Base-by-base conservation (phyloP, 331 rosid species). In the Malus hybrid region DNA sequence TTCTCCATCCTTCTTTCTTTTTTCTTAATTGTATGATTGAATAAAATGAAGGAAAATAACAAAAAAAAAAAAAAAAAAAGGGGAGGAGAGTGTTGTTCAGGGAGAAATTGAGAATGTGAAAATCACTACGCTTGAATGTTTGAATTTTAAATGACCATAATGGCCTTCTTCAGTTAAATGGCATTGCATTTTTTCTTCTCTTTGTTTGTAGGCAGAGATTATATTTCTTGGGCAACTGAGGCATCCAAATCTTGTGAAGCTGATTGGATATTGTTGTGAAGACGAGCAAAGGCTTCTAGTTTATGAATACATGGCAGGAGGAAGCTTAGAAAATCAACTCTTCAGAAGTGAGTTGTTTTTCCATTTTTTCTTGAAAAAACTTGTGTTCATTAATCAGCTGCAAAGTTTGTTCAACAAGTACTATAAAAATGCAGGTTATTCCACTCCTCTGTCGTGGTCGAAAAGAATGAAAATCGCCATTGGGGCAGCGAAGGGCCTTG, bases 191-290 rank as follows among this genome's bases (percentile, higher is more conserved):
- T 36, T 8, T 6, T 13, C 2, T 2, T 34, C 9, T 50, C 29
- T 50, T 69, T 52, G 20, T 31, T 78, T 78, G 48, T 61, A 91
- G 98, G 90, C 96, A 13, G 96, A 93, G 76, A 85, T 93, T 24
- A 85, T 93, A 32, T 86, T 91, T 81, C 91, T 93, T 74, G 93
- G 97, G 65, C 98, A 93, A 83, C 83, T 93, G 67, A 86, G 89
- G 76, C 98, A 93, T 84, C 90, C 87, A n/a, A 86, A 92, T 82
- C 93, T 92, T 65, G 97, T 90, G 4, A 92, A 90, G 85, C 60
- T 92, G 78, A 85, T 91, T 65, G 95, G 97, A 59, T 91, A 91
- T 67, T 91, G 97, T 67, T 85, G 86, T 65, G 91, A 91, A 71
- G 91, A 88, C 18, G 93, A 91, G 67, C 89, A 91, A 48, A 86